Percentiles rank a stretch among this genome's conserved stretches.
Conservation (phyloP, 164 flowering plant genomes). For the Stephania yunnanensis region DNA sequence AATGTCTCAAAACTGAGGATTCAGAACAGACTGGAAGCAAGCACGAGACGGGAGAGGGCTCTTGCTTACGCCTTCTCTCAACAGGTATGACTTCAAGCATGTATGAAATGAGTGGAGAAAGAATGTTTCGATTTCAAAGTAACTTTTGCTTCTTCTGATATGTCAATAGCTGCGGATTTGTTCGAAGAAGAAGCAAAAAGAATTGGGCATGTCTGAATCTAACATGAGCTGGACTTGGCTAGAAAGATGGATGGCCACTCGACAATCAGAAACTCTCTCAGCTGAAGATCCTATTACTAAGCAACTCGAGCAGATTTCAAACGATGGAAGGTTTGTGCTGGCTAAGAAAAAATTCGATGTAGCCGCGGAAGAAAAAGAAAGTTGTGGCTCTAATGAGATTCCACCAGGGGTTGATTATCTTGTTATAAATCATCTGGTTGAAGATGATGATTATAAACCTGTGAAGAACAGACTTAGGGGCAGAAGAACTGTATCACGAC, state of each 20-base stretch:
- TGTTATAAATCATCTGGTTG: conserved; percentile 8
- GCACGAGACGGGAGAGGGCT: conserved; percentile 79
- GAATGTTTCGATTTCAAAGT: conserved; percentile 1
- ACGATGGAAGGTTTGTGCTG: conserved; percentile 14
- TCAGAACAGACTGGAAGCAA: conserved; percentile 70
- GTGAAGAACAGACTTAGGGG: conserved; percentile 29
- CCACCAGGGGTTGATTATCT: conserved; percentile 28
- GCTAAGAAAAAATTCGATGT: conserved; percentile 28
- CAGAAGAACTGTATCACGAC: conserved; percentile 36
- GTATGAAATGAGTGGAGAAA: background rate
- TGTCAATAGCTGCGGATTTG: conserved; percentile 55
- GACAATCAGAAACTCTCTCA: conserved; percentile 39
- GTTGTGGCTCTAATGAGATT: conserved; percentile 84
- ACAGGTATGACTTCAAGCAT: conserved; percentile 42
- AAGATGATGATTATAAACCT: conserved; percentile 15
- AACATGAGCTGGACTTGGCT: conserved; percentile 83
- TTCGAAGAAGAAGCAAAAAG: conserved; percentile 48
- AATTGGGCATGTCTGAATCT: conserved; percentile 23
- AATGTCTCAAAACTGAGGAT: conserved; percentile 56
- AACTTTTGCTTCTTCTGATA: background rate
- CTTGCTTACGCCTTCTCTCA: conserved; percentile 89
- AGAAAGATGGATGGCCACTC: conserved; percentile 90
- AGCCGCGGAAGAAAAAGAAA: conserved; percentile 59
- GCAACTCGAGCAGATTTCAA: conserved; percentile 20
- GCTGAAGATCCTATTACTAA: conserved; percentile 28